phyloP scores from a whole-genome alignment of 495 filamentous ascomycete species.

The Podospora appendiculata region DNA sequence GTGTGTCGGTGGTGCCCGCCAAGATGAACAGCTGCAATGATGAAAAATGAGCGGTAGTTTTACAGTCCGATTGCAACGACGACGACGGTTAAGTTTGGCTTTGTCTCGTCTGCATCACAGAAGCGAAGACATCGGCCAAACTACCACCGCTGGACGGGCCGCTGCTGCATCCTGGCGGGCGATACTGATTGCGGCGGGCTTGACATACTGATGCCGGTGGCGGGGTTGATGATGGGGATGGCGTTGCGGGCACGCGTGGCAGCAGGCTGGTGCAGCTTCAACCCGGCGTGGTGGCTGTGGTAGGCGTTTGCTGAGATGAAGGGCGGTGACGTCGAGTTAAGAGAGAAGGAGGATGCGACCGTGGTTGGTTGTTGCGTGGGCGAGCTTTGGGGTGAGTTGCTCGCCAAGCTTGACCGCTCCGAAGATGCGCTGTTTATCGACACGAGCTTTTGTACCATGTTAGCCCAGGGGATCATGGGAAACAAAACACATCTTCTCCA shows the following conservation, averaged over 20 bases:
- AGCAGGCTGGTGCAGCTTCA: slow-evolving; percentile 80
- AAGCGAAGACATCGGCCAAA: slow-evolving; percentile 20
- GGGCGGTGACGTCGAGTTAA: slow-evolving; percentile 66
- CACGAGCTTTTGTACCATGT: slow-evolving; percentile 54
- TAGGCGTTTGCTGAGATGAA: slow-evolving; percentile 52
- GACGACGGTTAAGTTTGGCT: slow-evolving; percentile 17
- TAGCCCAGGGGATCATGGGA: slow-evolving; percentile 1
- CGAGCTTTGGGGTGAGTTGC: slow-evolving; percentile 88
- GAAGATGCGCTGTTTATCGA: slow-evolving; percentile 81
- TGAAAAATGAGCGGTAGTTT: slow-evolving; percentile 13
- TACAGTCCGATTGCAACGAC: slow-evolving; percentile 22
- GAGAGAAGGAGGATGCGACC: slow-evolving; percentile 67
- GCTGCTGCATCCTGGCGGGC: slow-evolving; percentile 70
- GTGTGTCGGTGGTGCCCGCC: slow-evolving; percentile 24
- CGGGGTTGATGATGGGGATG: slow-evolving; percentile 97
- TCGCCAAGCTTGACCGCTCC: slow-evolving; percentile 89
- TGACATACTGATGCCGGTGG: slow-evolving; percentile 76
- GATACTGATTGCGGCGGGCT: slow-evolving; percentile 90
- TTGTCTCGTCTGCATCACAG: slow-evolving; percentile 20
- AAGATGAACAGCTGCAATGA: slow-evolving; percentile 11
- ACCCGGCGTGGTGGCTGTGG: slow-evolving; percentile 42
- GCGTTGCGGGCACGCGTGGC: slow-evolving; percentile 87
- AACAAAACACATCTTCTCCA: not conserved
- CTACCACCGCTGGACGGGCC: slow-evolving; percentile 43
- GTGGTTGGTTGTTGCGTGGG: slow-evolving; percentile 63